These are phyloP conservation scores for Gentiana dahurica DNA, from an alignment of 257 asterid genomes.

Conservation along the genomic window DNA sequence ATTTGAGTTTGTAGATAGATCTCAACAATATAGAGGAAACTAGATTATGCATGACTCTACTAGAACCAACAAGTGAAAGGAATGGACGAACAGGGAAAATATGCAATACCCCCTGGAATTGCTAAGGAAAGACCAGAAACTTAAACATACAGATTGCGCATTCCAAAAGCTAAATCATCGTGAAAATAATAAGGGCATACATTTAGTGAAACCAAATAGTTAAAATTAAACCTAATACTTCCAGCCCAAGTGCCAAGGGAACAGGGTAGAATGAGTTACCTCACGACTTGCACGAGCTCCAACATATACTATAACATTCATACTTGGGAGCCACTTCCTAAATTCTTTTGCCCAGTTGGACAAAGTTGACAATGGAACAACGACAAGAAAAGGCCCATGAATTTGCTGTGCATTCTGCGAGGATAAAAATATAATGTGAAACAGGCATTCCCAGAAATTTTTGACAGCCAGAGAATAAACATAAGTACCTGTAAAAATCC, in stretches of 20 bases:
- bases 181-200: background rate
- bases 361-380: conserved; percentile 91
- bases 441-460: too few species aligned
- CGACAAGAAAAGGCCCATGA: conserved; percentile 97
- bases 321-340: conserved; percentile 84
- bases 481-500: conserved; percentile 82
- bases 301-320: conserved; percentile 84
- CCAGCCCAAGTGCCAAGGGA: background rate
- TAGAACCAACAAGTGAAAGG: background rate
- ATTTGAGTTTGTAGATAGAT: too few species aligned
- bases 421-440: conserved; percentile 10
- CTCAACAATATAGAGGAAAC: background rate
- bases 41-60: background rate
- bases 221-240: too few species aligned
- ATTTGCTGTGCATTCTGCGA: conserved; percentile 87
- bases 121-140: background rate
- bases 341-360: conserved; percentile 99
- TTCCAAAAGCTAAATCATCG: background rate
- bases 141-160: background rate
- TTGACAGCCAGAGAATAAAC: conserved; percentile 5
- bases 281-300: conserved; percentile 99
- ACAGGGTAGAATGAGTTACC: conserved; percentile 27
- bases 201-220: too few species aligned
- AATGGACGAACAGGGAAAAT: background rate
- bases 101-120: background rate